Base-by-base conservation (phyloP, 352 stramenopile species). In the Globisporangium solare region DNA sequence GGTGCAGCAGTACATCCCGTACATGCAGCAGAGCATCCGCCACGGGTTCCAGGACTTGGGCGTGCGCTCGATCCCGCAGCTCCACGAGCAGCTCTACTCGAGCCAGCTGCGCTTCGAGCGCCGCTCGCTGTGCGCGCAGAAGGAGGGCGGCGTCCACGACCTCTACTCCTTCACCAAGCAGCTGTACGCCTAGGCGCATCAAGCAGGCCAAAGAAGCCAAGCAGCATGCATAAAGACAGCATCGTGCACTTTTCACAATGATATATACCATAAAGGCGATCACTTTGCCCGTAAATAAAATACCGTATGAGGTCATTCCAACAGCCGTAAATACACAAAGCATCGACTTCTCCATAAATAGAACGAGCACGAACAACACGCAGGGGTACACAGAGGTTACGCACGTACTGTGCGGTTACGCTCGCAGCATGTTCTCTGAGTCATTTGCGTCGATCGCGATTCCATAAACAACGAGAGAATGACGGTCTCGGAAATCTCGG, bases 41-140 rank as follows among this genome's bases (percentile, higher is more conserved):
- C 96, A 99, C 72, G 97, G 97, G 41, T 91, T 99, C 67, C 97
- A 99, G 80, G 96, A 99, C 79, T 73, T 98, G 31, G 97, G 97
- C 56, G 63, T 97, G 58, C 76, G 74, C 27, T 93, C 83, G 58
- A 77, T 99, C 37, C 64, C 77, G 27, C 75, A 97, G 66, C 67
- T 98, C 20, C 85, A 96, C 66, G 59, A 68, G 17, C 70, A 69
- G 40, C 71, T 95, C 45, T 92, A 92, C 72, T 55, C 56, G 0
- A 82, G 82, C 52, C 60, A 82, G 54, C 65, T 98, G 48, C 83
- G 88, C 64, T 98, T 99, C 68, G 97, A 99, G 76, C 92, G 98
- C 65, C 91, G 97, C 63, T 98, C 94, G 41, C 85, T 97, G 21
- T 97, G 96, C 49, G 97, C 97, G 18, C 97, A 99, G 75, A 96